Conservation (phyloP, 1,284 basidiomycete genomes). For the Boletus sp. region DNA sequence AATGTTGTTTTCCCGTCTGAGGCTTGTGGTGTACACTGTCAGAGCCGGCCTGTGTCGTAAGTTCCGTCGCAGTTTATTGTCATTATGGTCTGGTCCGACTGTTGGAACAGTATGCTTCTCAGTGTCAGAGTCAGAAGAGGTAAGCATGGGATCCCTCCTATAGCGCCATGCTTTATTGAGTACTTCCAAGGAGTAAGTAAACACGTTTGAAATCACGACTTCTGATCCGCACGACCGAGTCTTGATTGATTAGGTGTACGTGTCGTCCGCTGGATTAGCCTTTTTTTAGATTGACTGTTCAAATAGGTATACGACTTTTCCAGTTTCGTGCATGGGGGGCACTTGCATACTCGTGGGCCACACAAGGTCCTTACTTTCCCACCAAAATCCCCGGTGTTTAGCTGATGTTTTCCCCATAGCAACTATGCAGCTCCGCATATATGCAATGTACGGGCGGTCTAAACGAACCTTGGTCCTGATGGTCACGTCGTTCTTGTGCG, state of each 20-base stretch:
- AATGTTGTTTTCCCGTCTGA: constrained; percentile 6
- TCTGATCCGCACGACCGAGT: constrained; percentile 2
- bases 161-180: constrained; percentile 6
- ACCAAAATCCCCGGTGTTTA: neutral
- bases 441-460: constrained; percentile 30
- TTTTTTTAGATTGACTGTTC: constrained; percentile 2
- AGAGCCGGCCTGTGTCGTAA: constrained; percentile 24
- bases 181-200: constrained; percentile 25
- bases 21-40: neutral
- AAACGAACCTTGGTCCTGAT: constrained; percentile 20
- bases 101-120: constrained; percentile 24
- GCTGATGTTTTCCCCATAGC: constrained; percentile 15
- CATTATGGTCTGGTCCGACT: neutral
- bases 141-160: constrained; percentile 9
- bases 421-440: constrained; percentile 33
- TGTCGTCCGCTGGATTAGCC: neutral
- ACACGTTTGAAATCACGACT: neutral
- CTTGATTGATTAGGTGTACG: constrained; percentile 21
- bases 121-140: constrained; percentile 16
- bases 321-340: constrained; percentile 33
- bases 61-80: constrained; percentile 1
- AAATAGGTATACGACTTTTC: constrained; percentile 28
- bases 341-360: constrained; percentile 31
- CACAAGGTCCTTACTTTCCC: constrained; percentile 24
- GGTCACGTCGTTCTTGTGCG: constrained; percentile 20